Base-by-base conservation (phyloP, 257 asterid genomes). In the Eustoma russellianum region DNA sequence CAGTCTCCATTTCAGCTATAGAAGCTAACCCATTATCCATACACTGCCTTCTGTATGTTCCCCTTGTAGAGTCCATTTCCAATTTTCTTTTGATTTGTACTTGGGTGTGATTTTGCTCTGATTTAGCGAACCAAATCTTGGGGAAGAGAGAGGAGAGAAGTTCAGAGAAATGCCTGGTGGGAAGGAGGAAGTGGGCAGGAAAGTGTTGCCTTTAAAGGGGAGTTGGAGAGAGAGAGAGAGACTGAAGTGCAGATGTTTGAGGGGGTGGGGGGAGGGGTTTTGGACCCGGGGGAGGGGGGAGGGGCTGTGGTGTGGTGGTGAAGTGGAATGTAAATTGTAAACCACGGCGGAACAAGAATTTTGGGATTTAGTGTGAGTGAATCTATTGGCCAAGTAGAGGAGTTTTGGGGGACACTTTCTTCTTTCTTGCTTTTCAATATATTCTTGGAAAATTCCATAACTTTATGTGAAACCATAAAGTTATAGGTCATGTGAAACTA, bases 11-110 rank as follows among this genome's bases (percentile, higher is more conserved):
- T 8, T 59, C 71, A 19, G 66, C 66, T 3, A 63, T 24, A 9
- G 74, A 70, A 50, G 70, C 77, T 45, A 64, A 61, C 2, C 74
- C 68, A 60, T 74, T 57, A 38, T 61, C 74, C 41, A 74, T 63
- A 45, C 71, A 60, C 38, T 50, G 67, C 38, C 57, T 67, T 54
- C 63, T 69, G 17, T 17, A 47, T 6, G 65, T 24, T n/a, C 73
- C 14, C 15, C 30, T 60, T 48, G 75, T 34, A 6, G 64, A 55
- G 14, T 65, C 62, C 72, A 70, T 70, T 61, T 34, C 17, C 19
- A 9, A 8, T 38, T 34, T 11, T 18, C 16, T 14, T 34, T 28
- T n/a, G 17, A n/a, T 13, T 5, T 2, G 15, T 34, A n/a, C 34
- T 15, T 10, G 45, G 6, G 2, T 5, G 9, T 38, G 9, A 2